These are phyloP conservation scores for Tetrahymena malaccensis DNA, from an alignment of 73 alveolate species.

Conservation along the genomic window DNA sequence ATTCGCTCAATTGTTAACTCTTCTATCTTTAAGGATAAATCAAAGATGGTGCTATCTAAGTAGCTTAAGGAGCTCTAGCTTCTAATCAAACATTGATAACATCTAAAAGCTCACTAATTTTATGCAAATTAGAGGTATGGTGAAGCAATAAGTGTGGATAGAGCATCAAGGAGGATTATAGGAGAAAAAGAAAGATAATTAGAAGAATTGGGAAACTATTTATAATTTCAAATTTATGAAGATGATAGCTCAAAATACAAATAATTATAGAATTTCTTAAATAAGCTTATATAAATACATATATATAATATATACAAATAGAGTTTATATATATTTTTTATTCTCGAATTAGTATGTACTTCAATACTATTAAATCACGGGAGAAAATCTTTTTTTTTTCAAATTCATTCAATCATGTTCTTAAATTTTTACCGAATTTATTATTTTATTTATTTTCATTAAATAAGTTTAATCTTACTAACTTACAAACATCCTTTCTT, in stretches of 20 bases:
- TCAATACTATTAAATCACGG: neutral
- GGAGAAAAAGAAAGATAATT: neutral
- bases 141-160: too few relatives aligned
- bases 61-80: neutral
- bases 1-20: neutral
- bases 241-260: neutral
- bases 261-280: neutral
- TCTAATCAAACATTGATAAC: too few relatives aligned
- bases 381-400: neutral
- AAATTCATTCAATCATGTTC: neutral
- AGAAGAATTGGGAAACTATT: neutral
- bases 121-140: neutral
- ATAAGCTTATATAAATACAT: neutral
- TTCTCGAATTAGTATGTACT: neutral
- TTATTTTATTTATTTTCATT: too few relatives aligned
- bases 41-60: neutral
- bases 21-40: neutral
- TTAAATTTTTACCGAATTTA: too few relatives aligned
- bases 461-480: too few relatives aligned
- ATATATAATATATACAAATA: neutral
- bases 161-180: neutral
- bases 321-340: neutral
- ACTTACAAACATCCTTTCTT: too few relatives aligned
- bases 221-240: neutral
- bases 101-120: too few relatives aligned